Evolutionary conservation across 371 early-diverging fungal species (phyloP), one percentile per base, ranked within the genome.

Genomic region (Lichtheimia ornata): DNA sequence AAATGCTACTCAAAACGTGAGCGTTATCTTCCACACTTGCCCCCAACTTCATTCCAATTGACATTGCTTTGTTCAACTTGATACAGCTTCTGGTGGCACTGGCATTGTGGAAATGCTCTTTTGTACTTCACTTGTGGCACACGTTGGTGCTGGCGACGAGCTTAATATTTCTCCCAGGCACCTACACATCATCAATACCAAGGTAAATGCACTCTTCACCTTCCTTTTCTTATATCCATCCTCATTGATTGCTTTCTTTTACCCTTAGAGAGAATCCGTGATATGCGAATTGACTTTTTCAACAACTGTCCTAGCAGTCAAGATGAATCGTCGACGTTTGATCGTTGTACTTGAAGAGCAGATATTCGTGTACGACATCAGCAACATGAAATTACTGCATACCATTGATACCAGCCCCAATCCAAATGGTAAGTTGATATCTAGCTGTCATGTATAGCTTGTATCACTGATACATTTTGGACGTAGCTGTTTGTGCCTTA

Each of bases 21-120:
- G 73, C 56, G 18, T 20, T 42, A 43, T 11, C 28, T 13, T 41
- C 45, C 1, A 14, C 14, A 0, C 11, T 4, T 42, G 1, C 12
- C 22, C 24, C n/a, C 18, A 4, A 41, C 6, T 11, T 47, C 47
- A 40, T 9, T 13, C 2, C 24, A 41, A 41, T 4, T 35, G 35
- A 35, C 35, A 35, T 9, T 35, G 35, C 35, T 35, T 9, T 11
- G 6, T 35, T 9, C 6, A 35, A 0, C 25, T 11, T 25, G 53
- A 0, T 15, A 53, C 61, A 89, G 91, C 83, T 25, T 90, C 90
- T 65, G 93, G 94, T 42, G 95, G 95, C 6, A 92, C 94, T 20
- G 94, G 95, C 18, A 91, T 96, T 56, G 94, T 94, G 5, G 97
- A 96, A 77, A 97, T 98, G 97, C 79, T 98, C 42, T 98, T 97